Evolutionary conservation across 495 filamentous ascomycete species (phyloP).

Genomic region (Rhypophila decipiens): DNA sequence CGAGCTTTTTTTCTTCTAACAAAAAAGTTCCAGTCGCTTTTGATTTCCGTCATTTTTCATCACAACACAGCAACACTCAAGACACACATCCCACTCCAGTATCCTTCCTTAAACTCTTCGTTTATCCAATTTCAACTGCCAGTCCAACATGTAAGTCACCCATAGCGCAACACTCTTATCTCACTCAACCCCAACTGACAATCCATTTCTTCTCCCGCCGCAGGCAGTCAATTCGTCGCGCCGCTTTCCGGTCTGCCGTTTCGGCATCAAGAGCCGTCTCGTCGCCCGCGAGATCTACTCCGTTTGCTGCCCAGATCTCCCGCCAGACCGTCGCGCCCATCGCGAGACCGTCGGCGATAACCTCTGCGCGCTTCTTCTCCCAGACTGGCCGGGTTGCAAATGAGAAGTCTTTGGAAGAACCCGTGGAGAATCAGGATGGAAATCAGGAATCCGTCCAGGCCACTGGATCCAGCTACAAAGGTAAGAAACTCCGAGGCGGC

Average conservation of each 20-base stretch:
- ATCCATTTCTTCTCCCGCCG: not conserved
- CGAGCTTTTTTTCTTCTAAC: too few species aligned
- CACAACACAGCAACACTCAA: too few species aligned
- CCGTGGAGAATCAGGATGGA: not conserved
- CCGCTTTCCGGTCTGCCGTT: slow-evolving; percentile 50
- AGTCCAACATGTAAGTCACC: not conserved
- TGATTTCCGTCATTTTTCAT: too few species aligned
- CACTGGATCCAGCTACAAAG: too few species aligned
- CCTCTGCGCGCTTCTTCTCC: slow-evolving; percentile 32
- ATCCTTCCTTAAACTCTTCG: too few species aligned
- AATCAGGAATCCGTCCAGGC: not conserved
- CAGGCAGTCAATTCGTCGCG: slow-evolving; percentile 53
- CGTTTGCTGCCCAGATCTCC: slow-evolving; percentile 20
- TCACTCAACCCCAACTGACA: not conserved
- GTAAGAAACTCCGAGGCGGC: too few species aligned
- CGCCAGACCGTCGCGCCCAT: slow-evolving; percentile 15
- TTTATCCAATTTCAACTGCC: too few species aligned
- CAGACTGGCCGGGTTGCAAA: slow-evolving; percentile 17
- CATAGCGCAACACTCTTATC: not conserved
- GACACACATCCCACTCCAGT: too few species aligned
- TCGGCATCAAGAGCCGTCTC: slow-evolving; percentile 41
- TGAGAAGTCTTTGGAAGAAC: slow-evolving; percentile 20
- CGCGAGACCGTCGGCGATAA: slow-evolving; percentile 13
- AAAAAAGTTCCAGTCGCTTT: too few species aligned
- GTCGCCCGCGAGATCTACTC: slow-evolving; percentile 31